Conservation (phyloP, 202 grass and related monocot genomes). For the Elaeis oleifera region DNA sequence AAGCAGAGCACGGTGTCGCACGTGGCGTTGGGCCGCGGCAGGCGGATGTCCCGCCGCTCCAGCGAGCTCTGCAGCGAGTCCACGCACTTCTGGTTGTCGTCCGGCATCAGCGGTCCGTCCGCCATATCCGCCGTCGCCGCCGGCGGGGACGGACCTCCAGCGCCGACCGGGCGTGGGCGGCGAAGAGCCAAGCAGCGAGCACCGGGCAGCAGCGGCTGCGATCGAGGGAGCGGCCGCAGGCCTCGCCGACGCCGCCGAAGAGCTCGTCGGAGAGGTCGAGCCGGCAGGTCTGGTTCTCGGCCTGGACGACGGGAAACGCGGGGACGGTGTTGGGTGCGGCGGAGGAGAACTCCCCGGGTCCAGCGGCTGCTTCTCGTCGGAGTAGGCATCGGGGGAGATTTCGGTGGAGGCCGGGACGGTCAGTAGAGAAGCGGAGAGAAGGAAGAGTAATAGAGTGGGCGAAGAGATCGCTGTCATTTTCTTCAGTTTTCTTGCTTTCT, state of each 20-base stretch:
- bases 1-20: conserved; percentile 94
- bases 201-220: conserved; percentile 85
- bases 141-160: conserved; percentile 46
- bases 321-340: conserved; percentile 25
- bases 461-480: conserved; percentile 1
- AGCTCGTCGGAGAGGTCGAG: conserved; percentile 89
- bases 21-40: conserved; percentile 59
- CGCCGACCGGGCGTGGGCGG: conserved; percentile 83
- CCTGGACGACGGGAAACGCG: conserved; percentile 27
- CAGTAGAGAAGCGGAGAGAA: conserved; percentile 14
- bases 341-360: conserved; percentile 13
- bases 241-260: conserved; percentile 73
- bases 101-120: conserved; percentile 73
- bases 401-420: conserved; percentile 27
- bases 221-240: conserved; percentile 70
- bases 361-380: conserved; percentile 20
- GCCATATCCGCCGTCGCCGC: conserved; percentile 17
- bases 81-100: conserved; percentile 94
- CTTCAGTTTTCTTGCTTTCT: neutral
- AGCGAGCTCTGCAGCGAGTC: conserved; percentile 71
- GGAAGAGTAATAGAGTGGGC: conserved; percentile 13
- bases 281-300: conserved; percentile 30
- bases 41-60: conserved; percentile 50
- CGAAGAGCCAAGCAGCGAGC: conserved; percentile 93
- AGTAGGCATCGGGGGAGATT: conserved; percentile 43